Evolutionary conservation across 2,329 filamentous ascomycete genomes (phyloP).

Genomic region (Alternaria gansuensis): DNA sequence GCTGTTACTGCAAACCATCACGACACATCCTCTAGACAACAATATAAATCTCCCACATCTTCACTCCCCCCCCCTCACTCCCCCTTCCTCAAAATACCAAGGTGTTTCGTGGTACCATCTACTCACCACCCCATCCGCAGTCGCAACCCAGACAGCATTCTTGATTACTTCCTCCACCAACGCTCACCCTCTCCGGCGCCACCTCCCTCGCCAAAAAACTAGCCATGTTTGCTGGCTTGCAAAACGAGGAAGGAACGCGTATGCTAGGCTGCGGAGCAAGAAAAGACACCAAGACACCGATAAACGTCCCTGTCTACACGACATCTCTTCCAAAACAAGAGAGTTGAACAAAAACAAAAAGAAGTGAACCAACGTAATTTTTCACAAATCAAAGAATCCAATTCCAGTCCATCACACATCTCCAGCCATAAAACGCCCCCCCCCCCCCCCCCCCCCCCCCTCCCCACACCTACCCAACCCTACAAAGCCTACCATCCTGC

Average conservation of each 20-base stretch:
- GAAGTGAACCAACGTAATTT: too few species aligned
- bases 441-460: too few species aligned
- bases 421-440: too few species aligned
- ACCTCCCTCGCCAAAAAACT: neutral
- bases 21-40: neutral
- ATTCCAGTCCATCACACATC: too few species aligned
- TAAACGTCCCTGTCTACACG: too few species aligned
- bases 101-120: neutral
- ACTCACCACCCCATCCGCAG: neutral
- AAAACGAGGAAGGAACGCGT: too few species aligned
- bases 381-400: too few species aligned
- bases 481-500: constrained; percentile 42
- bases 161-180: neutral
- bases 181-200: neutral
- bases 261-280: neutral
- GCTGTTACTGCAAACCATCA: neutral
- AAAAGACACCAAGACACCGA: neutral
- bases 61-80: neutral
- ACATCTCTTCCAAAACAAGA: too few species aligned
- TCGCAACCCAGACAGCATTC: neutral
- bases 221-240: too few species aligned
- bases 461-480: too few species aligned
- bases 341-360: too few species aligned
- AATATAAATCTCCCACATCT: too few species aligned
- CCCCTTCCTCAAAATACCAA: neutral